Evolutionary conservation across 1,284 basidiomycete species (phyloP), one percentile per base, ranked within the genome.

Genomic region (Leccinum subfulvum): DNA sequence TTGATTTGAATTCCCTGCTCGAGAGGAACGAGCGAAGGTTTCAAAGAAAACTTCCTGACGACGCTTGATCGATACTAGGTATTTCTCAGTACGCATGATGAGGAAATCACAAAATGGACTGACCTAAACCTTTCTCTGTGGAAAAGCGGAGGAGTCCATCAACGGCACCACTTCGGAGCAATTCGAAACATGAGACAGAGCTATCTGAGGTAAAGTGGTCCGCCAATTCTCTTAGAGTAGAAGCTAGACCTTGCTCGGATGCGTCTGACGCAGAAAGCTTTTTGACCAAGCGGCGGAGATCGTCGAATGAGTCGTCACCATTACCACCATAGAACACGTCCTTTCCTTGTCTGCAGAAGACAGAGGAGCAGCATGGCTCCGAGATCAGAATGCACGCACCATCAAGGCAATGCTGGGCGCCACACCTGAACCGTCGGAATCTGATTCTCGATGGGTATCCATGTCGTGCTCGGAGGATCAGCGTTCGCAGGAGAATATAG

Each of bases 121-220:
- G n/a, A 73, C 73, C 67, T 65, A 47, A 53, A 68, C 84, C 66
- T 71, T 83, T 80, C 64, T 89, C 87, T 3, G 91, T 92, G 4
- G 94, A 87, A 76, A 95, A 95, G 55, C 85, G 84, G 60, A 98
- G 83, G 51, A 99, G 75, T 3, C 89, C 89, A 67, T 97, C 95
- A 1, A 98, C 90, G 1, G 98, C 84, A 3, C 96, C 97, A 70
- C 94, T 97, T 71, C 97, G 92, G 60, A 98, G 79, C 49, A 99
- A 78, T 79, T 99, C 97, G 68, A 98, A 99, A 76, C 95, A 97
- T 1, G 96, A 98, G 11, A 98, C 87, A 10, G 94, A 91, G 3
- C 83, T 85, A 68, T 87, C 83, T n/a, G 88, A 88, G 1, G 88
- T 80, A 74, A 99, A 97, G 53, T 95, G 81, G 14, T 83, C 82